Evolutionary conservation across 2,329 filamentous ascomycete genomes (phyloP).

Genomic region (Albifimbria verrucaria): DNA sequence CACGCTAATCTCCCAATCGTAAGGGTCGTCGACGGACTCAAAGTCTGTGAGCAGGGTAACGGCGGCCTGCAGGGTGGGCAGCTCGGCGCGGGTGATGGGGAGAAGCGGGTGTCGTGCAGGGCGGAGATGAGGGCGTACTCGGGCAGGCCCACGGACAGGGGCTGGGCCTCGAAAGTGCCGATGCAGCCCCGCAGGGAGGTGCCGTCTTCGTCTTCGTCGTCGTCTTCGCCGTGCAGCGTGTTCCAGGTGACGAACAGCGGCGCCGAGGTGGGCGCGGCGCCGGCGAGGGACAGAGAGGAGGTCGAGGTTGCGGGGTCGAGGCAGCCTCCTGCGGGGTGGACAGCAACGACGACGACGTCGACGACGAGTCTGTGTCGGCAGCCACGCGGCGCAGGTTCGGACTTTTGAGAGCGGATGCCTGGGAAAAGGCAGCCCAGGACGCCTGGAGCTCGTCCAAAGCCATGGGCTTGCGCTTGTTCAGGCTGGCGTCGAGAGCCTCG

Average conservation of each 20-base stretch:
- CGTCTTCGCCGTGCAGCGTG: slow-evolving; percentile 45
- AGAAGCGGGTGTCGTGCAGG: slow-evolving; percentile 61
- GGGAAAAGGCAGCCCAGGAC: slow-evolving; percentile 46
- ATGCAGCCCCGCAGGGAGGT: slow-evolving; percentile 85
- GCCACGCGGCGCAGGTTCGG: slow-evolving; percentile 42
- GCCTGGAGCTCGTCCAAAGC: slow-evolving; percentile 66
- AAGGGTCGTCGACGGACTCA: slow-evolving; percentile 66
- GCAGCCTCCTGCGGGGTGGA: slow-evolving; percentile 36
- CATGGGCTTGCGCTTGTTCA: slow-evolving; percentile 66
- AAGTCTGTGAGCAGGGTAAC: slow-evolving; percentile 87
- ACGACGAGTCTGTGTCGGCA: slow-evolving; percentile 25
- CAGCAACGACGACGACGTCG: slow-evolving; percentile 35
- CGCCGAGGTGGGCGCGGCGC: slow-evolving; percentile 42
- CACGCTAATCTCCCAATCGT: slow-evolving; percentile 83
- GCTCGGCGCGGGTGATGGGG: slow-evolving; percentile 50
- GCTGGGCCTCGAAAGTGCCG: slow-evolving; percentile 82
- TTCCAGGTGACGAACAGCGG: slow-evolving; percentile 98
- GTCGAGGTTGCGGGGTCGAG: slow-evolving; percentile 43
- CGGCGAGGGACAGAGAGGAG: slow-evolving; percentile 33
- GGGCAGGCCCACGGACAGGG: slow-evolving; percentile 68
- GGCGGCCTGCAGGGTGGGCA: slow-evolving; percentile 58
- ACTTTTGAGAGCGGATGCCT: slow-evolving; percentile 26
- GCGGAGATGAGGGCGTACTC: slow-evolving; percentile 82
- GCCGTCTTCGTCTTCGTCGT: slow-evolving; percentile 24
- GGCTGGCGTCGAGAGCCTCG: slow-evolving; percentile 74